A percentile compares a stretch with the other conserved stretches of the same genome.
These are phyloP conservation scores for Puccinia coronata DNA, from an alignment of 1,284 basidiomycete species.

Conservation along the genomic window DNA sequence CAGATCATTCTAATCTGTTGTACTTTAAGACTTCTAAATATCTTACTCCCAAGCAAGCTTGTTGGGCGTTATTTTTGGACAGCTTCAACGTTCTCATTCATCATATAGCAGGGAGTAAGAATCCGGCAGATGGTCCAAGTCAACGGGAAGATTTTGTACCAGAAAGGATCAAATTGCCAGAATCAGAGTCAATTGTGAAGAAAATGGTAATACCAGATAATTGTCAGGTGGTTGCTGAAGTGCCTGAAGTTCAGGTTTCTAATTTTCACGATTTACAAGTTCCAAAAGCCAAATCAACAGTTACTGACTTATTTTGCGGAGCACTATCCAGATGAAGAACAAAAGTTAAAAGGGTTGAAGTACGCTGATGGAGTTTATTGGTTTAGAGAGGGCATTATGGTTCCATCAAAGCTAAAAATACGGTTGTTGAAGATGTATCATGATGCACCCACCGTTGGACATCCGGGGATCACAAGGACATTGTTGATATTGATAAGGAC, in stretches of 20 bases:
- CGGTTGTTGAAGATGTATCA: neutral
- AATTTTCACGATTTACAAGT: neutral
- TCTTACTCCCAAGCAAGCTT: too few species aligned
- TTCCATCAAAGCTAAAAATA: neutral
- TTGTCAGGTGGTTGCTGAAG: too few species aligned
- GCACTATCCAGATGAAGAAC: neutral
- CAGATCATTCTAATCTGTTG: too few species aligned
- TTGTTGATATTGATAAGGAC: neutral
- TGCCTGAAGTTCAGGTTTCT: too few species aligned
- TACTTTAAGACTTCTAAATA: too few species aligned
- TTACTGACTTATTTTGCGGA: neutral
- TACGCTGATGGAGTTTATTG: neutral
- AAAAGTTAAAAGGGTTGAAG: neutral
- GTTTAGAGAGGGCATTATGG: neutral
- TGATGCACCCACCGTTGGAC: neutral
- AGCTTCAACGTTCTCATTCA: too few species aligned
- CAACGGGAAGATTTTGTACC: neutral
- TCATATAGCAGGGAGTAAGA: too few species aligned
- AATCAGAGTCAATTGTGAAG: too few species aligned
- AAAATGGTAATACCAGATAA: too few species aligned
- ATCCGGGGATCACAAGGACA: conserved; percentile 13
- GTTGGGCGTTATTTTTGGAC: too few species aligned
- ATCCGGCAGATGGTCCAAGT: too few species aligned
- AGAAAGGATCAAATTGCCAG: too few species aligned
- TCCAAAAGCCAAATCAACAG: neutral